A percentile compares a stretch with the other conserved stretches of the same genome.
Evolutionary conservation across 352 stramenopile species (phyloP).

Genomic region (Globisporangium paddicum): DNA sequence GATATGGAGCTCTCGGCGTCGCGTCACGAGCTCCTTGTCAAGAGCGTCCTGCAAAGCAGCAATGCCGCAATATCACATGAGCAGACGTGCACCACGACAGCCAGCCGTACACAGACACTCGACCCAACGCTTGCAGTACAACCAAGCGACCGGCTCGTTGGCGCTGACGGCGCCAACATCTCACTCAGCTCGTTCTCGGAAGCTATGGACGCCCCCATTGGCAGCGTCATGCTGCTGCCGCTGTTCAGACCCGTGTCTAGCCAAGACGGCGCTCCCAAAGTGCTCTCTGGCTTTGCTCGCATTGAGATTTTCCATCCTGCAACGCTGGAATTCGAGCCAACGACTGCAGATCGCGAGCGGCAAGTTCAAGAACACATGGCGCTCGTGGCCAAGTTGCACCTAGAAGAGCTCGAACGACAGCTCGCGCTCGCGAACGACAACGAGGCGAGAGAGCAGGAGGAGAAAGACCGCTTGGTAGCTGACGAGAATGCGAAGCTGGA

Average conservation of each 20-base stretch:
- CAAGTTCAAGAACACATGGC: slow-evolving; percentile 33
- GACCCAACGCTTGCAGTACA: slow-evolving; percentile 7
- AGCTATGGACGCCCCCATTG: slow-evolving; percentile 31
- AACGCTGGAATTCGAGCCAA: slow-evolving; percentile 47
- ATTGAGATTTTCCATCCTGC: slow-evolving; percentile 52
- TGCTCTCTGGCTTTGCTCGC: slow-evolving; percentile 54
- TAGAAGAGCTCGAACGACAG: slow-evolving; percentile 26
- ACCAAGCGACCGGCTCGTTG: slow-evolving; percentile 37
- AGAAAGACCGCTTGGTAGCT: slow-evolving; percentile 24
- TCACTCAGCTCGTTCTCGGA: slow-evolving; percentile 43
- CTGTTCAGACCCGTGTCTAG: slow-evolving; percentile 29
- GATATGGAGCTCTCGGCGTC: not conserved
- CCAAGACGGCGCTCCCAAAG: slow-evolving; percentile 11
- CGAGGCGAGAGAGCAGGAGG: slow-evolving; percentile 25
- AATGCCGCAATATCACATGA: not conserved
- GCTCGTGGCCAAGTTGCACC: slow-evolving; percentile 18
- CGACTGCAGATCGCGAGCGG: slow-evolving; percentile 20
- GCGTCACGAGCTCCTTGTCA: slow-evolving; percentile 4
- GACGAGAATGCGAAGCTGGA: slow-evolving; percentile 32
- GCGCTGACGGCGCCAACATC: slow-evolving; percentile 38
- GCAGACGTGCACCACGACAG: not conserved
- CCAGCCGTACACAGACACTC: too few species aligned
- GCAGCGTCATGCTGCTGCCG: slow-evolving; percentile 38
- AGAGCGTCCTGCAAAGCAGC: not conserved
- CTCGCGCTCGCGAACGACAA: slow-evolving; percentile 29